phyloP scores from a whole-genome alignment of 2,329 filamentous ascomycete genomes.

The Tolypocladium nubicola region DNA sequence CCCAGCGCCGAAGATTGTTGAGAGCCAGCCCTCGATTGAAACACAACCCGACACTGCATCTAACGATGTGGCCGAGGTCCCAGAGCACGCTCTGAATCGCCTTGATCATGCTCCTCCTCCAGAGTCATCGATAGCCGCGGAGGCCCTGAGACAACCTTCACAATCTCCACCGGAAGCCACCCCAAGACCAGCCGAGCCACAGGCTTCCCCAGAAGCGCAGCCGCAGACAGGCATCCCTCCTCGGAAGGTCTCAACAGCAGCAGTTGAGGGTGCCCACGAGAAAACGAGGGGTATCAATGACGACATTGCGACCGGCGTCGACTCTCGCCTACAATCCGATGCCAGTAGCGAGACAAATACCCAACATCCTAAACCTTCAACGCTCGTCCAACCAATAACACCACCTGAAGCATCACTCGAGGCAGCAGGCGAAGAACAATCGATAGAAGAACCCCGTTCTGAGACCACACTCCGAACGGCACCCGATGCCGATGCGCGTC shows the following conservation, averaged over 20 bases:
- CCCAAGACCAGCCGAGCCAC: not conserved
- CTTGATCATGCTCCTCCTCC: not conserved
- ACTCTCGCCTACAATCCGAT: not conserved
- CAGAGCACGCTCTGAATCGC: not conserved
- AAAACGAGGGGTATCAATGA: not conserved
- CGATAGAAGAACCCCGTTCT: too few relatives aligned
- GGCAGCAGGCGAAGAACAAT: not conserved
- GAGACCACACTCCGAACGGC: not conserved
- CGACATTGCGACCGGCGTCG: too few relatives aligned
- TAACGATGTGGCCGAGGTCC: not conserved
- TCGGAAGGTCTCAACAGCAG: not conserved
- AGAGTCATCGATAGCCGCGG: not conserved
- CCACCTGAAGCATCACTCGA: not conserved
- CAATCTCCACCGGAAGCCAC: not conserved
- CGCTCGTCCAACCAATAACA: not conserved
- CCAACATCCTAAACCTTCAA: not conserved
- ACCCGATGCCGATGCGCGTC: not conserved
- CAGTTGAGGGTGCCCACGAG: not conserved
- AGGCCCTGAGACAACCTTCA: not conserved
- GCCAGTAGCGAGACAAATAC: not conserved
- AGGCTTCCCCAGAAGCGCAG: not conserved
- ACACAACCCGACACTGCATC: not conserved
- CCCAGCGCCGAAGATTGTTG: conserved; percentile 2
- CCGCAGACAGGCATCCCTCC: not conserved
- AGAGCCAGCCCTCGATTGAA: conserved; percentile 1